phyloP scores from a whole-genome alignment of 106 monocot species.

The Dendrobium catenatum region DNA sequence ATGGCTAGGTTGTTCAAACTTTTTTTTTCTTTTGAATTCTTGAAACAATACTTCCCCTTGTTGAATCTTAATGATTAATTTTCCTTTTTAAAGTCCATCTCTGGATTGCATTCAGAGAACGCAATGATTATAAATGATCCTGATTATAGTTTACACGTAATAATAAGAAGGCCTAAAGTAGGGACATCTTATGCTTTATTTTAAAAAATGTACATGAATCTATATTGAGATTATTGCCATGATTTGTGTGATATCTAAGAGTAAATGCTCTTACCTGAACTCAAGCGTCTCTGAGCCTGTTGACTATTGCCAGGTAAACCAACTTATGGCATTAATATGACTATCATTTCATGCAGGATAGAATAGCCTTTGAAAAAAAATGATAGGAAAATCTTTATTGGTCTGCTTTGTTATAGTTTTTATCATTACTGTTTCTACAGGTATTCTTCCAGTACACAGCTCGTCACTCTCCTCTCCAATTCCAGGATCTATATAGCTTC shows the following conservation, averaged over 20 bases:
- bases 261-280: not conserved
- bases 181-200: not conserved
- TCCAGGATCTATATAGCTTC: conserved; percentile 58
- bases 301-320: not conserved
- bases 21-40: not conserved
- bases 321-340: too few relatives aligned
- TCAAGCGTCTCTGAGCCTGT: not conserved
- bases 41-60: not conserved
- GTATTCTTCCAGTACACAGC: conserved; percentile 86
- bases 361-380: not conserved
- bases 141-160: not conserved
- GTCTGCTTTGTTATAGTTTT: not conserved
- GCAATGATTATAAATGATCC: not conserved
- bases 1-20: not conserved
- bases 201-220: not conserved
- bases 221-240: not conserved
- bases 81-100: not conserved
- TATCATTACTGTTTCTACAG: conserved; percentile 24
- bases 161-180: not conserved
- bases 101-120: not conserved
- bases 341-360: not conserved
- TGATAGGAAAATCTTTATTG: not conserved
- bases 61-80: not conserved
- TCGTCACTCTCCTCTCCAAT: conserved; percentile 62
- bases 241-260: not conserved